These are phyloP conservation scores for Sporisorium scitamineum DNA, from an alignment of 1,284 basidiomycete genomes.

Conservation along the genomic window DNA sequence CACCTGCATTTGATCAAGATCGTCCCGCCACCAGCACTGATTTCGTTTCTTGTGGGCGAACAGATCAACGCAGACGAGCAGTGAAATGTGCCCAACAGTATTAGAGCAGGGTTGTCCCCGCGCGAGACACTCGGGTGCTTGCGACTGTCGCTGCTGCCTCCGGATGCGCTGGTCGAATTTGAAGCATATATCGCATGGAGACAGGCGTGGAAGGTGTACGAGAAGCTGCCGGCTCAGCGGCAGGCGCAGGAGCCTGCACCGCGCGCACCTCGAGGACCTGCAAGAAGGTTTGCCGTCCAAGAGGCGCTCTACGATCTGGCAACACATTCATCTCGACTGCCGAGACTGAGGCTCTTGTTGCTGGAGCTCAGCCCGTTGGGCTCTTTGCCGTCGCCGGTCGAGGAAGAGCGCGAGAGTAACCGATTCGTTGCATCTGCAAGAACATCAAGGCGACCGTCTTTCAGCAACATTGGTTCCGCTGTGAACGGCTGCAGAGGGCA, in stretches of 20 bases:
- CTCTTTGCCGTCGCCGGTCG: slow-evolving; percentile 17
- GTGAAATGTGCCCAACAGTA: slow-evolving; percentile 25
- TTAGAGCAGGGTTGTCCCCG: slow-evolving; percentile 27
- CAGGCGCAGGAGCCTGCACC: slow-evolving; percentile 31
- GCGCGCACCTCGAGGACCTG: slow-evolving; percentile 34
- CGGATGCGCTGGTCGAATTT: slow-evolving; percentile 38
- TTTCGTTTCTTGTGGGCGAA: slow-evolving; percentile 34
- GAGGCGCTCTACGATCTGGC: slow-evolving; percentile 41
- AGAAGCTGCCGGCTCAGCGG: slow-evolving; percentile 24
- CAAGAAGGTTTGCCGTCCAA: slow-evolving; percentile 40
- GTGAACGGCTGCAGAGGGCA: neutral
- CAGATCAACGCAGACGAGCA: slow-evolving; percentile 32
- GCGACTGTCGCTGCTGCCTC: slow-evolving; percentile 39
- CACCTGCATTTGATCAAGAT: slow-evolving; percentile 47
- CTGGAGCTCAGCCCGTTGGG: slow-evolving; percentile 37
- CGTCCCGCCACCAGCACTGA: slow-evolving; percentile 38
- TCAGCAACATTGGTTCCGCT: neutral
- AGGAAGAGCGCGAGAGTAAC: slow-evolving; percentile 14
- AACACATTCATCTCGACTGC: slow-evolving; percentile 22
- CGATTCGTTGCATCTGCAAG: neutral
- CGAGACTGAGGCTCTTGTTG: slow-evolving; percentile 23
- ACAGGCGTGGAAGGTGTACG: slow-evolving; percentile 34
- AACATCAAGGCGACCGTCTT: neutral
- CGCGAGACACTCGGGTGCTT: slow-evolving; percentile 25
- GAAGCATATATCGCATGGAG: slow-evolving; percentile 39